These are phyloP conservation scores for Ceratonia siliqua DNA, from an alignment of 306 rosid genomes.

Conservation along the genomic window DNA sequence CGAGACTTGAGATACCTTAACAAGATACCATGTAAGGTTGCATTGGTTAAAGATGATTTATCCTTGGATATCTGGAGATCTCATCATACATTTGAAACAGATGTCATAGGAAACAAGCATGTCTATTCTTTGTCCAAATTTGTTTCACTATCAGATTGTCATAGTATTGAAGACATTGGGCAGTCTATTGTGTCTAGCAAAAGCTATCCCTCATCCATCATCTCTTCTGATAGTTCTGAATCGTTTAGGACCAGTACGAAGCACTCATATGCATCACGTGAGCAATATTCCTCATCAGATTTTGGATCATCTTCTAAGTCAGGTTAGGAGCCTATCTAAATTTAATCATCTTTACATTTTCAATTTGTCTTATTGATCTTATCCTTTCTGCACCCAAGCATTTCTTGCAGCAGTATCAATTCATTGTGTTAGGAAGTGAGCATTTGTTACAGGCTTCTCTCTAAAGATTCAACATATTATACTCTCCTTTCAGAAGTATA, in stretches of 20 bases:
- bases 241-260: neutral
- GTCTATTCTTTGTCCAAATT: constrained; percentile 43
- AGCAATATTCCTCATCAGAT: constrained; percentile 24
- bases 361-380: neutral
- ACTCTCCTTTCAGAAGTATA: neutral
- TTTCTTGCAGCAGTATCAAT: neutral
- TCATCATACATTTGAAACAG: constrained; percentile 26
- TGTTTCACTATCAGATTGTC: constrained; percentile 35
- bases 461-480: neutral
- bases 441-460: constrained; percentile 3
- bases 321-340: constrained; percentile 37
- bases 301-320: constrained; percentile 29
- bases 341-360: neutral
- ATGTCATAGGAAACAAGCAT: constrained; percentile 37
- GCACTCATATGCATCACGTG: constrained; percentile 30
- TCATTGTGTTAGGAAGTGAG: neutral
- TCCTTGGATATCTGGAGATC: constrained; percentile 47
- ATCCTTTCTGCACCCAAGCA: neutral
- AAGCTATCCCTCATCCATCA: constrained; percentile 19
- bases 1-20: constrained; percentile 47
- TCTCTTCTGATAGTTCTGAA: constrained; percentile 29
- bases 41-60: constrained; percentile 56
- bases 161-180: constrained; percentile 20
- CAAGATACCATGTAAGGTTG: constrained; percentile 68
- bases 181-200: constrained; percentile 21